Evolutionary conservation across 2,329 filamentous ascomycete genomes (phyloP), one percentile per base, ranked within the genome.

Genomic region (Elsinoe ampelina): DNA sequence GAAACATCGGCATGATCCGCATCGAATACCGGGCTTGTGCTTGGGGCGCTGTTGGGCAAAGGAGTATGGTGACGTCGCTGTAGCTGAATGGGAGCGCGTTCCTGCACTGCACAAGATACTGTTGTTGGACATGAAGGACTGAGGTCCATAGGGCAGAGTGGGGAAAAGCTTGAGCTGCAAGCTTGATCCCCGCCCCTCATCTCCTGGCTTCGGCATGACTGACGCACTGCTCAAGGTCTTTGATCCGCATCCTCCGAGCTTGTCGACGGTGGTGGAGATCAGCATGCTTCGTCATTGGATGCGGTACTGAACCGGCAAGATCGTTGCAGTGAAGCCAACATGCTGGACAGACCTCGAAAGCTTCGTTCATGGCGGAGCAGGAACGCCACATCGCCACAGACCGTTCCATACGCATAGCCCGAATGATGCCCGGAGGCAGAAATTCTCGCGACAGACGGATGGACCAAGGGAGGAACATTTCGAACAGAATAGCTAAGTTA

Each of bases 121-220:
- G 26, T 30, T 30, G 26, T 30, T 30, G 8, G 26, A 30, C 5
- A 30, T 8, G 26, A 30, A 8, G 26, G 26, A 30, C 7, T 30
- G 26, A 30, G 26, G 26, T 30, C 26, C 7, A 30, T 5, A 30
- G 26, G 26, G 26, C 26, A 30, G 26, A 30, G 26, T 30, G 26
- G 26, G 26, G 26, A 30, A 30, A 50, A 52, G 48, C 48, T 52
- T 39, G 34, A 52, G 32, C 35, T 39, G 32, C 32, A 17, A 26
- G 32, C 48, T 22, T 52, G 48, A 20, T 35, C 17, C 45, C 17
- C 45, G 32, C 48, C 48, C 34, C 48, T 52, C 34, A 38, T 52
- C 36, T 39, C 32, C 48, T 38, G n/a, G 19, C 17, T 50, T 50
- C 26, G 10, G 26, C 30, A 50, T 13, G 45, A 50, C 34, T 50